phyloP scores from a whole-genome alignment of 495 filamentous ascomycete genomes.

The Pyrenopolyporus hunteri region DNA sequence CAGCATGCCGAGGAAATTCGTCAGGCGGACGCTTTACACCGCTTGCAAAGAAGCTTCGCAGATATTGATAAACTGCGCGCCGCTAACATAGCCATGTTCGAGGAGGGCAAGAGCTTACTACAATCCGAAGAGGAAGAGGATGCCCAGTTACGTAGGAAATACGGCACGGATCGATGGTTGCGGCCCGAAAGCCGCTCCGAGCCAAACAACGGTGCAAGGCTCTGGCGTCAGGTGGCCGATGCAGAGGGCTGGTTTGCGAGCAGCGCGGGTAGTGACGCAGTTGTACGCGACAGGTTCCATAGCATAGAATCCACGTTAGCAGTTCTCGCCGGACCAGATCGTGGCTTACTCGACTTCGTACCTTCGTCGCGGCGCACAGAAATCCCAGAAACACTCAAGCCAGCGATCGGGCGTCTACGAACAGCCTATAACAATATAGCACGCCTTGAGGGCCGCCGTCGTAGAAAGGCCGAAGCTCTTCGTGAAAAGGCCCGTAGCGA shows the following conservation, averaged over 20 bases:
- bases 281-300: constrained; percentile 79
- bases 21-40: constrained; percentile 84
- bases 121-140: constrained; percentile 84
- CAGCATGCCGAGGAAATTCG: constrained; percentile 94
- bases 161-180: constrained; percentile 87
- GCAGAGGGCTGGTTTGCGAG: constrained; percentile 88
- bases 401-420: constrained; percentile 74
- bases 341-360: constrained; percentile 84
- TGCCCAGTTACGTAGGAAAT: constrained; percentile 71
- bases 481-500: constrained; percentile 80
- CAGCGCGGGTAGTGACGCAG: constrained; percentile 79
- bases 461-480: constrained; percentile 74
- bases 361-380: constrained; percentile 79
- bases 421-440: constrained; percentile 80
- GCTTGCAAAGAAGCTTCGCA: constrained; percentile 75
- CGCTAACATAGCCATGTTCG: constrained; percentile 74
- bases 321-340: constrained; percentile 77
- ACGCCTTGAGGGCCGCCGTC: constrained; percentile 77
- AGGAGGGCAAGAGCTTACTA: constrained; percentile 79
- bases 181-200: constrained; percentile 67
- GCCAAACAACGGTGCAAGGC: constrained; percentile 69
- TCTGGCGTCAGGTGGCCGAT: constrained; percentile 76
- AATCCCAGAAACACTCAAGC: constrained; percentile 80
- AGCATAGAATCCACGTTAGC: constrained; percentile 75
- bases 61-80: constrained; percentile 86